These are phyloP conservation scores for Xylariales sp. DNA, from an alignment of 2,329 filamentous ascomycete genomes.

Conservation along the genomic window DNA sequence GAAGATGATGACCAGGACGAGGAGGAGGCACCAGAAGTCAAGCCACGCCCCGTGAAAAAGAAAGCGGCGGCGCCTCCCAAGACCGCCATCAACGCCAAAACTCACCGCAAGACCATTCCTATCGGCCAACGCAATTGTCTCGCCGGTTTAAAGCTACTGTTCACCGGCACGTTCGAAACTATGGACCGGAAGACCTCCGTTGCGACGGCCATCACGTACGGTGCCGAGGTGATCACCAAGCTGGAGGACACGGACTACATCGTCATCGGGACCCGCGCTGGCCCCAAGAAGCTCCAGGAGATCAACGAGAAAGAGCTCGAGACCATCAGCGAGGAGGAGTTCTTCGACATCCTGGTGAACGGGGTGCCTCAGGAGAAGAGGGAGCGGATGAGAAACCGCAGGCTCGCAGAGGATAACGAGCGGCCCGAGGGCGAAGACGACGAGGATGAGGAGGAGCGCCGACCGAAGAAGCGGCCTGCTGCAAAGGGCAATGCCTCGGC, in stretches of 20 bases:
- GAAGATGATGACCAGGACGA: conserved; percentile 6
- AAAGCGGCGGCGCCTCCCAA: conserved; percentile 5
- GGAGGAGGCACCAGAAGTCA: conserved; percentile 7
- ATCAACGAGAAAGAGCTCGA: conserved; percentile 11
- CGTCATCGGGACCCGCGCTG: conserved; percentile 9
- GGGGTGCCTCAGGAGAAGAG: conserved; percentile 10
- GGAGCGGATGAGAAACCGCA: conserved; percentile 8
- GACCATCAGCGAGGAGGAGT: conserved; percentile 11
- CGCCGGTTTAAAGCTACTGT: conserved; percentile 9
- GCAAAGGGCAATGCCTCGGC: neutral
- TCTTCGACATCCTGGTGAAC: conserved; percentile 12
- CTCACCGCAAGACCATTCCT: conserved; percentile 11
- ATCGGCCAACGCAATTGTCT: conserved; percentile 9
- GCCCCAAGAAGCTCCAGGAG: conserved; percentile 9
- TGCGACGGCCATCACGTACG: conserved; percentile 9
- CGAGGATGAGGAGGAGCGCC: conserved; percentile 6
- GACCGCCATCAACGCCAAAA: conserved; percentile 8
- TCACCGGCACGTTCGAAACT: conserved; percentile 12
- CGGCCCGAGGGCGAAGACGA: conserved; percentile 6
- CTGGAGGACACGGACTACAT: conserved; percentile 13
- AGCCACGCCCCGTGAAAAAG: neutral
- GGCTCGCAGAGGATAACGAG: conserved; percentile 8
- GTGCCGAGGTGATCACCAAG: conserved; percentile 22
- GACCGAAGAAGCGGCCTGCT: conserved; percentile 1
- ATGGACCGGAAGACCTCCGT: conserved; percentile 12